Conservation (phyloP, 768 basidiomycete species). For the Pulveroboletus sp. region DNA sequence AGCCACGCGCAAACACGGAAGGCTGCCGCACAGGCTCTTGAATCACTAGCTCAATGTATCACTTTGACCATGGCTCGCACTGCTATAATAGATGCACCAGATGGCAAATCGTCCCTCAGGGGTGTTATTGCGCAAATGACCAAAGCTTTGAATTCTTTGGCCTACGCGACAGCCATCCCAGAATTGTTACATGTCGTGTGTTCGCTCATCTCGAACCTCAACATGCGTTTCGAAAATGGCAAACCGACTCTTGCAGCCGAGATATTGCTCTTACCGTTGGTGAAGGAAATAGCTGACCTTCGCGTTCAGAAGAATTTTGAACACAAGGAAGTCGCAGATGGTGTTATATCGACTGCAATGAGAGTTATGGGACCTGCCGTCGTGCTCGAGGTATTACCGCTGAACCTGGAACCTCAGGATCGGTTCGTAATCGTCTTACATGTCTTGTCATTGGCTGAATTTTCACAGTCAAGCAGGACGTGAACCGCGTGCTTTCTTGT, state of each 20-base stretch:
- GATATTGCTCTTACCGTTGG: constrained; percentile 61
- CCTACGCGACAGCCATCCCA: constrained; percentile 72
- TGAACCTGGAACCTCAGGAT: constrained; percentile 81
- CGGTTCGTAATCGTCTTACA: constrained; percentile 47
- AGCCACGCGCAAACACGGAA: constrained; percentile 57
- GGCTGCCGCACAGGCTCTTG: constrained; percentile 61
- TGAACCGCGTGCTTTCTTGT: constrained; percentile 87
- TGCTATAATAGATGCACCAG: constrained; percentile 45
- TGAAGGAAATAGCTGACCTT: constrained; percentile 70
- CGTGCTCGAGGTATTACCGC: constrained; percentile 68
- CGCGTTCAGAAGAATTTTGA: constrained; percentile 83
- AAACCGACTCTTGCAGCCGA: constrained; percentile 62
- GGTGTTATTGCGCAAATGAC: constrained; percentile 61
- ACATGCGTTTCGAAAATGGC: constrained; percentile 42
- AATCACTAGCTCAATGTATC: constrained; percentile 66
- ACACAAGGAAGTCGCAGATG: constrained; percentile 85
- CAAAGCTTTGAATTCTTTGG: constrained; percentile 69
- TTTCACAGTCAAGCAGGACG: constrained; percentile 57
- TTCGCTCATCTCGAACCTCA: constrained; percentile 63
- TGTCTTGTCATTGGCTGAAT: constrained; percentile 1
- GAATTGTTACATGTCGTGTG: constrained; percentile 75
- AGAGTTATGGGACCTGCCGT: constrained; percentile 82
- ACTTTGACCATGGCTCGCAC: constrained; percentile 55
- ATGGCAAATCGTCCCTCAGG: constrained; percentile 53
- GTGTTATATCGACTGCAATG: constrained; percentile 76